These are phyloP conservation scores for Colletotrichum sp. DNA, from an alignment of 2,329 filamentous ascomycete genomes.

Conservation along the genomic window DNA sequence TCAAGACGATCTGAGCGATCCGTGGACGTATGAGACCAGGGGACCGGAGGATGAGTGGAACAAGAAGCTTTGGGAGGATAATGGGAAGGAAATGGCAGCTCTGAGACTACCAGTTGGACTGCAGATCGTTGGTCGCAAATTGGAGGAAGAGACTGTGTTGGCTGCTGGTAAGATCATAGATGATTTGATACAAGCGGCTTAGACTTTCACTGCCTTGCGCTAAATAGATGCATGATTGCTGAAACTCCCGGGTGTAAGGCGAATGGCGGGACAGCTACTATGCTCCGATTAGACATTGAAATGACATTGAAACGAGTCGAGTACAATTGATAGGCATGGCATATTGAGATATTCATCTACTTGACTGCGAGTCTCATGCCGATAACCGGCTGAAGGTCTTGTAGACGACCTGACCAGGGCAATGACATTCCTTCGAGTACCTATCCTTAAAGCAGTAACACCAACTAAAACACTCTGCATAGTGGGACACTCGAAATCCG, in stretches of 20 bases:
- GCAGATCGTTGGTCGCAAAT: slow-evolving; percentile 5
- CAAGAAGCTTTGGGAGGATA: background rate
- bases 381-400: fast-evolving
- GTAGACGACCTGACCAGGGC: background rate
- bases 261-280: fast-evolving
- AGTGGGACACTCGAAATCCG: background rate
- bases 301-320: background rate
- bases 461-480: fast-evolving
- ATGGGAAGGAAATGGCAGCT: background rate
- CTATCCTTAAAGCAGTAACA: background rate
- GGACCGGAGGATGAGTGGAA: slow-evolving; percentile 5
- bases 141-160: slow-evolving; percentile 1
- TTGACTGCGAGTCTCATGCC: fast-evolving
- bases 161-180: slow-evolving; percentile 11
- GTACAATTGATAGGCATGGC: fast-evolving
- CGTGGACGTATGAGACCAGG: slow-evolving; percentile 20
- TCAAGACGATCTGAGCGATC: slow-evolving; percentile 40
- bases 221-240: fast-evolving
- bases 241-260: fast-evolving
- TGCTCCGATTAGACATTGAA: fast-evolving
- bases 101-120: background rate
- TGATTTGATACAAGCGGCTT: background rate
- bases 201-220: fast-evolving
- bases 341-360: background rate
- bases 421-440: background rate